Conservation (phyloP, 2,329 filamentous ascomycete species). For the Ceratocystiopsis sp. region DNA sequence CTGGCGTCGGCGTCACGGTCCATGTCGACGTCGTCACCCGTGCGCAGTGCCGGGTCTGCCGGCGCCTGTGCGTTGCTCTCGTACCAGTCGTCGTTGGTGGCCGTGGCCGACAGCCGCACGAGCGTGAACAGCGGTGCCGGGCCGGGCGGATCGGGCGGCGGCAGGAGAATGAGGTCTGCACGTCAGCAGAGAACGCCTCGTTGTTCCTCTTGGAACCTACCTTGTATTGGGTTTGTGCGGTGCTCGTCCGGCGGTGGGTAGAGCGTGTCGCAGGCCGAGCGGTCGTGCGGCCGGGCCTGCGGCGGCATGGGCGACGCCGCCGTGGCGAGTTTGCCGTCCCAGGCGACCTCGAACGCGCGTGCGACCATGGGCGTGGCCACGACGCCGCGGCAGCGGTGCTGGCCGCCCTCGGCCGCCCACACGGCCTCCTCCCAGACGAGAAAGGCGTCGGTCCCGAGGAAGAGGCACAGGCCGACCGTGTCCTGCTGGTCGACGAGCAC, state of each 20-base stretch:
- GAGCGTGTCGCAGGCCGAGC: background rate
- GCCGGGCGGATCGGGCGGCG: too few relatives aligned
- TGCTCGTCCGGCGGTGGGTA: slow-evolving; percentile 3
- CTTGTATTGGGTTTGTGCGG: slow-evolving; percentile 29
- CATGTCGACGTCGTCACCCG: too few relatives aligned
- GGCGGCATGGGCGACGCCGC: slow-evolving; percentile 4
- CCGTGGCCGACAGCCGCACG: slow-evolving; percentile 33
- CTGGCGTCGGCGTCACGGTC: background rate
- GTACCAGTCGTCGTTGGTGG: slow-evolving; percentile 34
- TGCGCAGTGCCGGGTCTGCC: slow-evolving; percentile 3
- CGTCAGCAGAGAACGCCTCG: slow-evolving; percentile 7
- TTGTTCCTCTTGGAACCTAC: slow-evolving; percentile 15
- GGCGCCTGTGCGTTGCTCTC: slow-evolving; percentile 23
- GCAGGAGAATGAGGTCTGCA: background rate
- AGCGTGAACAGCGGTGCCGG: slow-evolving; percentile 30
- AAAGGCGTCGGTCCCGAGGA: slow-evolving; percentile 34
- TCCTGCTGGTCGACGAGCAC: slow-evolving; percentile 25
- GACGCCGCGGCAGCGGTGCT: slow-evolving; percentile 28
- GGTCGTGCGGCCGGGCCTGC: background rate
- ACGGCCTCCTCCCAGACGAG: slow-evolving; percentile 38
- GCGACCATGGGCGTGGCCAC: slow-evolving; percentile 33
- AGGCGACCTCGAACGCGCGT: slow-evolving; percentile 30
- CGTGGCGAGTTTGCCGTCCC: slow-evolving; percentile 16
- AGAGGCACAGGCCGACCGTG: slow-evolving; percentile 29
- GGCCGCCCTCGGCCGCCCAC: slow-evolving; percentile 20